Evolutionary conservation across 2,329 filamentous ascomycete genomes (phyloP), one percentile per base, ranked within the genome.

Genomic region (Epichloe scottii): DNA sequence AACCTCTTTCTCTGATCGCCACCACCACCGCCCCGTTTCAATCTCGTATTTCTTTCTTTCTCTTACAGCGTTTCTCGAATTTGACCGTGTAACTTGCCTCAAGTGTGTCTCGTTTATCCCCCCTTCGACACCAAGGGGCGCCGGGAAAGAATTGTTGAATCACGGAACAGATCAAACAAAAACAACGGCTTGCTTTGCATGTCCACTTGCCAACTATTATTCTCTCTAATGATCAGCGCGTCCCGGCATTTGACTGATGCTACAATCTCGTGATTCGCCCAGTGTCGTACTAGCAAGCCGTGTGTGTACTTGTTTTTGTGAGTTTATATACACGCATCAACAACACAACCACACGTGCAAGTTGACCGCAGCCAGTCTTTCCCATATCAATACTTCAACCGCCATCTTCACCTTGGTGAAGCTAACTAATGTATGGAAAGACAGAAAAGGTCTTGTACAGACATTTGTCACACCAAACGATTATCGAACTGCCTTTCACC

Each of bases 21-120:
- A 51, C 48, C 51, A 53, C 48, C 48, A 45, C 53, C 53, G 49
- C 51, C 51, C 46, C 48, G 30, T 41, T 38, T 41, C 51, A 40
- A 23, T 23, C 46, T 46, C 23, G 21, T n/a, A 21, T 4, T 30
- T 30, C 30, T 37, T n/a, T 11, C 19, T 48, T 30, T 26, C 37
- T 45, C 39, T 26, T 45, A 3, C 39, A 44, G 1, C 33, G n/a
- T 30, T 17, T 33, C 39, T 51, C 8, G 4, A 17, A 30, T 10
- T 39, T 23, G 43, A 11, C 45, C n/a, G 35, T 34, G 43, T 17
- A 42, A 21, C 49, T 51, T 19, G 49, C 44, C 49, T 41, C 40
- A 26, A 50, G 26, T 26, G 35, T 14, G 19, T 34, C 34, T 11
- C n/a, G 17, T 35, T 8, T 21, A 23, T 17, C 15, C n/a, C 15